Evolutionary conservation across 2,329 filamentous ascomycete species (phyloP).

Genomic region (Endoconidiophora laricicola): DNA sequence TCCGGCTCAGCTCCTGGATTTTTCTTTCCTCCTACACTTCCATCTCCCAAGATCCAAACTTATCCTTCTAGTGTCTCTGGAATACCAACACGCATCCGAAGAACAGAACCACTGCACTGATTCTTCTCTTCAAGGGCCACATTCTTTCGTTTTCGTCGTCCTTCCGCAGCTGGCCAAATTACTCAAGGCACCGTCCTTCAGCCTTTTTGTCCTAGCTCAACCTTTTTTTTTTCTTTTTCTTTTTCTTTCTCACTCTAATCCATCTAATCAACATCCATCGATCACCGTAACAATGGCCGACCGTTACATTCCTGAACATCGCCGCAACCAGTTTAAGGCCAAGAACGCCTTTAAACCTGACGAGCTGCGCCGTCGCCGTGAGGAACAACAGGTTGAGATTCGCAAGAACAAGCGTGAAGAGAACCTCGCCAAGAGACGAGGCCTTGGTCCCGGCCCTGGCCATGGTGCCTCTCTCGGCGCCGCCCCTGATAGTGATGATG

Average conservation of each 20-base stretch:
- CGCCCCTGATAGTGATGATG: constrained; percentile 93
- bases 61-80: not conserved
- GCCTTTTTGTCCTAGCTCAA: constrained; percentile 1
- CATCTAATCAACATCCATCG: constrained; percentile 15
- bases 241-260: not conserved
- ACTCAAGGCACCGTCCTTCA: not conserved
- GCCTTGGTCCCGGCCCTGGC: constrained; percentile 68
- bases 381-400: constrained; percentile 98
- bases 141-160: constrained; percentile 1
- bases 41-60: constrained; percentile 1
- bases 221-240: not conserved
- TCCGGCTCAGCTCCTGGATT: constrained; percentile 1
- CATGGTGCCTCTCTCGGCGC: constrained; percentile 72
- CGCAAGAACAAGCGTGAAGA: constrained; percentile 97
- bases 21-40: constrained; percentile 1
- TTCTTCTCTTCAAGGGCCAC: not conserved
- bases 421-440: constrained; percentile 94
- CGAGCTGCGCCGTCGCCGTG: constrained; percentile 91
- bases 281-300: constrained; percentile 63
- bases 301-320: constrained; percentile 98
- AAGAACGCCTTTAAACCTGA: constrained; percentile 99
- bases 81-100: not conserved
- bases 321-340: constrained; percentile 98
- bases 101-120: not conserved
- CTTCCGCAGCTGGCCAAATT: not conserved